Evolutionary conservation across 2,329 filamentous ascomycete species (phyloP).

Genomic region (Gnomoniopsis smithogilvyi): DNA sequence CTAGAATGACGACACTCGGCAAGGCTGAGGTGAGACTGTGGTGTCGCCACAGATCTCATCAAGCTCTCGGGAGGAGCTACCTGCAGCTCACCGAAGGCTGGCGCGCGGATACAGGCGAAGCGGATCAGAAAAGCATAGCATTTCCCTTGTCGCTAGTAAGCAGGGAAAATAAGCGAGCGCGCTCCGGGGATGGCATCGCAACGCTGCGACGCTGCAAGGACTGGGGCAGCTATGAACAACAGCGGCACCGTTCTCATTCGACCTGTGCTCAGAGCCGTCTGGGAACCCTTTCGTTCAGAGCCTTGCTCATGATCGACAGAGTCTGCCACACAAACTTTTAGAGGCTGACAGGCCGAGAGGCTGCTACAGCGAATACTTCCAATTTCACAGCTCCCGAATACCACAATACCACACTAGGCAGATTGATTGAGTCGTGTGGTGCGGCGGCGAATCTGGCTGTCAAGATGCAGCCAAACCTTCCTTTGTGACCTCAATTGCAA

Average conservation of each 20-base stretch:
- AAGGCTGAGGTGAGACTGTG: slow-evolving; percentile 11
- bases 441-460: background rate
- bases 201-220: slow-evolving; percentile 12
- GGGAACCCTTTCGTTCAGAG: background rate
- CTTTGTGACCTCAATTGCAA: background rate
- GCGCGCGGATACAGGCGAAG: slow-evolving; percentile 8
- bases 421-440: background rate
- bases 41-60: slow-evolving; percentile 1
- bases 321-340: slow-evolving; percentile 1
- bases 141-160: slow-evolving; percentile 7
- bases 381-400: slow-evolving; percentile 1
- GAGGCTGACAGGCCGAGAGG: background rate
- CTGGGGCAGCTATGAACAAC: background rate
- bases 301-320: background rate
- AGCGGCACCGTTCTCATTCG: background rate
- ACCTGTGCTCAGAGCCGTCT: background rate
- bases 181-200: slow-evolving; percentile 11
- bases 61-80: slow-evolving; percentile 3
- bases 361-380: background rate
- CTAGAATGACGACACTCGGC: background rate
- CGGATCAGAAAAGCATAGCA: background rate
- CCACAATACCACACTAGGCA: background rate
- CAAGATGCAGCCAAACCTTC: background rate
- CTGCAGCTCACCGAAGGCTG: slow-evolving; percentile 10
- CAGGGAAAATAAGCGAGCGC: slow-evolving; percentile 9